These are phyloP conservation scores for Coemansia sp. DNA, from an alignment of 192 early-diverging fungal species.

Conservation along the genomic window DNA sequence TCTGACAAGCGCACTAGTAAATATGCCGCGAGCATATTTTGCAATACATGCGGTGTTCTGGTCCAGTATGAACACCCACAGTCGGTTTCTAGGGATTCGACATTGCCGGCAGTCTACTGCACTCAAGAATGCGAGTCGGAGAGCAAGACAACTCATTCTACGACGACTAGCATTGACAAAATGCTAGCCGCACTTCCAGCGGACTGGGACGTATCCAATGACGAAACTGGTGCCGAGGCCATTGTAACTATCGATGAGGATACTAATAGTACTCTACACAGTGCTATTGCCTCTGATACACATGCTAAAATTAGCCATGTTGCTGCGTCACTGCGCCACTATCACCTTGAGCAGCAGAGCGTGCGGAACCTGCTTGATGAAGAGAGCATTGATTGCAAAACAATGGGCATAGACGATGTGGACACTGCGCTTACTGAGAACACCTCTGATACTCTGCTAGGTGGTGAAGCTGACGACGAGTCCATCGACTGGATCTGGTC, in stretches of 20 bases:
- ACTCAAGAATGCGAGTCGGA: slow-evolving; percentile 14
- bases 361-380: slow-evolving; percentile 3
- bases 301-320: slow-evolving; percentile 2
- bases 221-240: slow-evolving; percentile 18
- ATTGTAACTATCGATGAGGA: slow-evolving; percentile 28
- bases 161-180: slow-evolving; percentile 6
- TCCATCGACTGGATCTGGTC: slow-evolving; percentile 51
- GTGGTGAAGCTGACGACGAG: slow-evolving; percentile 8
- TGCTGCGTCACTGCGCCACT: slow-evolving; percentile 14
- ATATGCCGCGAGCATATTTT: slow-evolving; percentile 1
- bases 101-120: slow-evolving; percentile 15
- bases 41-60: slow-evolving; percentile 16
- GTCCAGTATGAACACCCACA: not conserved
- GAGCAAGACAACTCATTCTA: slow-evolving; percentile 1
- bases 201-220: slow-evolving; percentile 30
- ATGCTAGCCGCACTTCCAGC: slow-evolving; percentile 17
- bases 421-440: not conserved
- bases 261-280: not conserved
- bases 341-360: slow-evolving; percentile 20
- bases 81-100: not conserved
- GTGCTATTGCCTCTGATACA: not conserved
- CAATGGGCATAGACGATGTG: not conserved
- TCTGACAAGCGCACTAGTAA: not conserved
- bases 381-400: not conserved
- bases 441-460: not conserved